phyloP scores from a whole-genome alignment of 148 eudicot species.

The Nepenthes mirabilis region DNA sequence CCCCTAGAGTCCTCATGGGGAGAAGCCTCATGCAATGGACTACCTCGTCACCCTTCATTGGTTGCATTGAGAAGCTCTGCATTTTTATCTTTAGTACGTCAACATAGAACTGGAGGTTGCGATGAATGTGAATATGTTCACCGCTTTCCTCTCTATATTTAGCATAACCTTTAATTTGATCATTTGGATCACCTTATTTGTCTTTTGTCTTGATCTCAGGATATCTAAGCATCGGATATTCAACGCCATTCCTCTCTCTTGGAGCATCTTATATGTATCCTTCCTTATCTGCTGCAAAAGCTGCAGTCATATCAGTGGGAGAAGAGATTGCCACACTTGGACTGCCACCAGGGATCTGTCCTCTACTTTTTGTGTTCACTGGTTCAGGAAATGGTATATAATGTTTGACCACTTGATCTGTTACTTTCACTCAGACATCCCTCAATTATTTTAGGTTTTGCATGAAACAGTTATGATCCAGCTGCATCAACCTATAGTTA shows the following conservation, averaged over 20 bases:
- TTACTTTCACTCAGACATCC: too few relatives aligned
- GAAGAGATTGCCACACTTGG: constrained; percentile 90
- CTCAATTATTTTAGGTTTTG: too few relatives aligned
- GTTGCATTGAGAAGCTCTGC: background rate
- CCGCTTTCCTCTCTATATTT: background rate
- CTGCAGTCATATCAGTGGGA: constrained; percentile 90
- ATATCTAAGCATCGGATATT: constrained; percentile 78
- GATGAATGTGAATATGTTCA: background rate
- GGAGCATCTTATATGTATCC: constrained; percentile 97
- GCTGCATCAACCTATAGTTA: too few relatives aligned
- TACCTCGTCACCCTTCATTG: background rate
- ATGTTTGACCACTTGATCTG: too few relatives aligned
- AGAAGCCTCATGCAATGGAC: background rate
- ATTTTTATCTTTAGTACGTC: background rate
- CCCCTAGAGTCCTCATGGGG: too few relatives aligned
- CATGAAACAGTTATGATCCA: too few relatives aligned
- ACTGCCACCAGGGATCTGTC: constrained; percentile 81
- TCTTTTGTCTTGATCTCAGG: constrained; percentile 37
- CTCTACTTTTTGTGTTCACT: constrained; percentile 85
- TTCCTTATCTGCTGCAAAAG: constrained; percentile 87
- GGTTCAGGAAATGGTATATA: constrained; percentile 92
- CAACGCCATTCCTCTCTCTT: constrained; percentile 88
- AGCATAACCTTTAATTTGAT: background rate
- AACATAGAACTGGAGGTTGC: background rate
- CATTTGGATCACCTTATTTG: background rate